phyloP scores from a whole-genome alignment of 2,329 filamentous ascomycete species.

The Colletotrichum viniferum region DNA sequence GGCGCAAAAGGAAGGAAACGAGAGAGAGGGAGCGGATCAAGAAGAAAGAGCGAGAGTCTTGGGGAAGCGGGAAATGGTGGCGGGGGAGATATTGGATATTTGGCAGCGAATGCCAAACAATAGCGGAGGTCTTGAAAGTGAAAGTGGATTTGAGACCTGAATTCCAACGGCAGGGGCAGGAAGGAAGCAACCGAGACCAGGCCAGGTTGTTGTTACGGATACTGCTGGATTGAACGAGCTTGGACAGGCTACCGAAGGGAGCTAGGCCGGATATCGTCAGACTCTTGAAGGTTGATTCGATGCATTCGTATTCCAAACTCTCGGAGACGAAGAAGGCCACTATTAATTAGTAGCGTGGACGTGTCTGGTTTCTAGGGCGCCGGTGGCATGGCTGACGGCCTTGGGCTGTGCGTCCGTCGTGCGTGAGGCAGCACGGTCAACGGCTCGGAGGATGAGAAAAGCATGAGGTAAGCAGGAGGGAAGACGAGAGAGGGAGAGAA shows the following conservation, averaged over 20 bases:
- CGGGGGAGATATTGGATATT: slow-evolving; percentile 20
- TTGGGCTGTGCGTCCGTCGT: background rate
- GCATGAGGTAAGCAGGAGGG: background rate
- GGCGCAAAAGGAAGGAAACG: background rate
- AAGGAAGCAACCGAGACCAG: slow-evolving; percentile 7
- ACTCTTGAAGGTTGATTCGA: background rate
- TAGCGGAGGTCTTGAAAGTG: slow-evolving; percentile 7
- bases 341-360: background rate
- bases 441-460: background rate
- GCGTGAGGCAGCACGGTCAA: background rate
- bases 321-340: background rate
- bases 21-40: background rate
- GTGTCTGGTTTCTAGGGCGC: background rate
- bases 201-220: slow-evolving; percentile 9
- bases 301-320: background rate
- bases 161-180: slow-evolving; percentile 15
- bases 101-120: slow-evolving; percentile 20
- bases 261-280: background rate
- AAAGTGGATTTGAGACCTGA: slow-evolving; percentile 4
- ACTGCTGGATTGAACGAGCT: background rate
- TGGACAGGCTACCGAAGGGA: background rate
- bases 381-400: background rate
- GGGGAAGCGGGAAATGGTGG: background rate
- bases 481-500: background rate
- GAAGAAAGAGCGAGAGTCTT: background rate